phyloP scores from a whole-genome alignment of 2,329 filamentous ascomycete species.

The Madurella mycetomatis region DNA sequence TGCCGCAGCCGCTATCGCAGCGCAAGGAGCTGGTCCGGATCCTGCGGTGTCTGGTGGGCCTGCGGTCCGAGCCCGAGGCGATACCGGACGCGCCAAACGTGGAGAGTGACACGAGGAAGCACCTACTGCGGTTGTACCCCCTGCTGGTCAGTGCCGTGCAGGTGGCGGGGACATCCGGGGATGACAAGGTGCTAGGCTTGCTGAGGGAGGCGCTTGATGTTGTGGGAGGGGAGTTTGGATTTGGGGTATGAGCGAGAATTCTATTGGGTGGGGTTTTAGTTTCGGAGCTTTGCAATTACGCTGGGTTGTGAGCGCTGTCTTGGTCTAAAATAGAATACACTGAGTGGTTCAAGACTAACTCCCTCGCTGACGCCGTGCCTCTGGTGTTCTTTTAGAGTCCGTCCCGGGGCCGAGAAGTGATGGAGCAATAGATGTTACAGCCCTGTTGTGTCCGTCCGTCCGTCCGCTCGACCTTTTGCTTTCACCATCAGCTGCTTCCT shows the following conservation, averaged over 20 bases:
- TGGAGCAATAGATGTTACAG: constrained; percentile 7
- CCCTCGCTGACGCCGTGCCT: constrained; percentile 14
- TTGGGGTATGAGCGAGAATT: constrained; percentile 6
- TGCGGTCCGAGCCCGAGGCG: constrained; percentile 66
- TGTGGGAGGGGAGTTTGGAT: constrained; percentile 55
- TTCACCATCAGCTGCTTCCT: background rate
- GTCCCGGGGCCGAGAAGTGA: background rate
- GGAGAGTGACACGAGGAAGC: constrained; percentile 61
- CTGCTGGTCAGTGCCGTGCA: constrained; percentile 62
- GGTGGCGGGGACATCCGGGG: constrained; percentile 53
- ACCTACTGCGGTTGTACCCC: constrained; percentile 77
- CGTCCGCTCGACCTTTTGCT: background rate
- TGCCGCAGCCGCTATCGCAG: constrained; percentile 82
- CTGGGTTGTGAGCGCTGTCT: background rate
- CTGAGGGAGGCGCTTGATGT: constrained; percentile 58
- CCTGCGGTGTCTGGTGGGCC: constrained; percentile 58
- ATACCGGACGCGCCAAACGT: constrained; percentile 55
- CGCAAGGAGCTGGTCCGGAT: constrained; percentile 73
- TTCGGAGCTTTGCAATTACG: background rate
- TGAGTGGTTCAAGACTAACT: constrained; percentile 6
- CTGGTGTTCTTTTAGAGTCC: constrained; percentile 1
- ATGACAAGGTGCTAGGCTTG: constrained; percentile 55
- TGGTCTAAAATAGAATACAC: constrained; percentile 9
- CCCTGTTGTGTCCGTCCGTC: background rate
- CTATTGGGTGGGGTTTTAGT: background rate